Percentiles rank a stretch among this genome's conserved stretches.
Conservation (phyloP, 805 yeast species). For the Huiozyma sinensis region DNA sequence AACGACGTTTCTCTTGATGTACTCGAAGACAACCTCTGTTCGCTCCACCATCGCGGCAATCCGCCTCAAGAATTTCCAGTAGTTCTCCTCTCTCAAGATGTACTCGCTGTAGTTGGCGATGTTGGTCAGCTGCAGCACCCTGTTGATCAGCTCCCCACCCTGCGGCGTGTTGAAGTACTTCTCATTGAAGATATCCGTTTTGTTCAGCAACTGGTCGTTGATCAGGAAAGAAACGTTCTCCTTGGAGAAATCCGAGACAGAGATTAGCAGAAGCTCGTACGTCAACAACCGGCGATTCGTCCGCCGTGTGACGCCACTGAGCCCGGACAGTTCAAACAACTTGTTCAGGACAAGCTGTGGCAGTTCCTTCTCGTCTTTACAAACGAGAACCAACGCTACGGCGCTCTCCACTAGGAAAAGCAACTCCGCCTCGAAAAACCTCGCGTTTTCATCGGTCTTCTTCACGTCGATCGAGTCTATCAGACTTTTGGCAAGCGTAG, state of each 20-base stretch:
- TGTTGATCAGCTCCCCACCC: conserved; percentile 34
- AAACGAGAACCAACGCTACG: conserved; percentile 20
- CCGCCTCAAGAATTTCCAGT: conserved; percentile 44
- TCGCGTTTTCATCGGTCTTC: conserved; percentile 20
- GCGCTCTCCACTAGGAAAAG: conserved; percentile 39
- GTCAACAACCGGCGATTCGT: conserved; percentile 26
- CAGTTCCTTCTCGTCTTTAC: conserved; percentile 26
- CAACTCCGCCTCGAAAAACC: conserved; percentile 37
- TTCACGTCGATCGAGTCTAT: conserved; percentile 29
- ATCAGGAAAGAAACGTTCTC: conserved; percentile 14
- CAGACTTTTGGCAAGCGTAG: conserved; percentile 26
- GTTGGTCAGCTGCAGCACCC: conserved; percentile 29
- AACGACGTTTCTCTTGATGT: conserved; percentile 34
- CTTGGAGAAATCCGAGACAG: conserved; percentile 17
- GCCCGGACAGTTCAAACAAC: conserved; percentile 9
- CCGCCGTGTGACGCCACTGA: conserved; percentile 15
- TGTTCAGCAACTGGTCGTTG: conserved; percentile 21
- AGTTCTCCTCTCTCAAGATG: conserved; percentile 42
- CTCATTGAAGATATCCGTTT: conserved; percentile 26
- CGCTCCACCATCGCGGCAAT: conserved; percentile 37
- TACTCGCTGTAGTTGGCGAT: conserved; percentile 14
- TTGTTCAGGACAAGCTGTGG: conserved; percentile 14
- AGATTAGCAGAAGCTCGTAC: conserved; percentile 30
- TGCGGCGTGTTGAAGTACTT: conserved; percentile 33
- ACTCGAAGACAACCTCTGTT: conserved; percentile 36